Evolutionary conservation across 1,284 basidiomycete genomes (phyloP), one percentile per base, ranked within the genome.

Genomic region (Apiotrichum sp.): DNA sequence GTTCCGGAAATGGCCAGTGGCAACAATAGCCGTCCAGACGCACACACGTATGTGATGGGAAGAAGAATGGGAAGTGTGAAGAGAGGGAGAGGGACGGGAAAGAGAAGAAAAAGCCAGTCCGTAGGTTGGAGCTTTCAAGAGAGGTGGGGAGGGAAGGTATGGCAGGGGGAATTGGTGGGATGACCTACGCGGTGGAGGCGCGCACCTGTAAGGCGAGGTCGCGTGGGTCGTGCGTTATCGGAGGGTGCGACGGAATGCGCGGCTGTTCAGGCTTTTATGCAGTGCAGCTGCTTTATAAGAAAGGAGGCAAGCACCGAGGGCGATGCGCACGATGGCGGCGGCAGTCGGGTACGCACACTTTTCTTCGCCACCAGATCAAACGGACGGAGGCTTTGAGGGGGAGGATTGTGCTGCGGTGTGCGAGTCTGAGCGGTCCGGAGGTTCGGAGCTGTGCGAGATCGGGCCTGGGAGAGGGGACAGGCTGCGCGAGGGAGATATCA

Each of bases 111-210:
- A 38, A 13, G 22, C 22, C 22, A 22, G 22, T 22, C 22, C 22
- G 22, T 22, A 38, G 36, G 36, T 38, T 38, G 36, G 36, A 38
- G 13, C 36, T 38, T 7, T 8, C 8, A 13, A 38, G 7, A 38
- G 36, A 38, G 36, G 36, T 8, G 13, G 36, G 13, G 36, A 38
- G 36, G 36, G 36, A 38, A 38, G 13, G 40, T 6, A 4, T n/a
- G 32, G 48, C 31, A 38, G 50, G 4, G 39, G 16, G 3, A 29
- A 14, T 35, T 42, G 44, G 36, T 8, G 36, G 7, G 48, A 35
- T 11, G 44, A 56, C 54, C 11, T 51, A 56, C 53, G 38, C 36
- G 53, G 53, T 49, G 47, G 53, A 55, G 47, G 47, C 47, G 53
- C 49, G 13, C 22, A 22, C 22, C 11, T 38, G 9, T 6, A 13